phyloP scores from a whole-genome alignment of 345 rosid species.

The Gossypium sturtianum region DNA sequence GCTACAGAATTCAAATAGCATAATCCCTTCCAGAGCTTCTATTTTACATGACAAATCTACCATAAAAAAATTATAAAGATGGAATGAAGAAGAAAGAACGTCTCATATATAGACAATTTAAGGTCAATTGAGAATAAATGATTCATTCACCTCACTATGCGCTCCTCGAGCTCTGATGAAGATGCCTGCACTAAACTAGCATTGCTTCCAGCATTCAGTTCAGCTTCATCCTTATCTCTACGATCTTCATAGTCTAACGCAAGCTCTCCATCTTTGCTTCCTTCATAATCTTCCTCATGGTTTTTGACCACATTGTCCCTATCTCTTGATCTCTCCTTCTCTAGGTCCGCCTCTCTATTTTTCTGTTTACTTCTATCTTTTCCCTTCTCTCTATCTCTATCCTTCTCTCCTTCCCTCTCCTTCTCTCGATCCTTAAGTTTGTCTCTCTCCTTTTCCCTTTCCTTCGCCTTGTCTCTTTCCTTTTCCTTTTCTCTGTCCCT shows the following conservation, averaged over 20 bases:
- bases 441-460: constrained; percentile 43
- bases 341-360: constrained; percentile 31
- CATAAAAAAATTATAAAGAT: background rate
- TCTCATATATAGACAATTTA: background rate
- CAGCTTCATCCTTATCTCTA: constrained; percentile 33
- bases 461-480: constrained; percentile 41
- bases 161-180: constrained; percentile 43
- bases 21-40: background rate
- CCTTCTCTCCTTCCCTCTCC: constrained; percentile 44
- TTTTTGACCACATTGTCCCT: constrained; percentile 29
- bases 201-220: constrained; percentile 27
- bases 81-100: background rate
- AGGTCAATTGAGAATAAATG: background rate
- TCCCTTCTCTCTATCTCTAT: constrained; percentile 33
- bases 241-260: constrained; percentile 33
- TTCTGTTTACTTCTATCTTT: constrained; percentile 27
- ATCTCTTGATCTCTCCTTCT: constrained; percentile 35
- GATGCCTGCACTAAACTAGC: constrained; percentile 32
- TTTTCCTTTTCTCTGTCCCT: constrained; percentile 41
- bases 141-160: constrained; percentile 62
- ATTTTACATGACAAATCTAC: background rate
- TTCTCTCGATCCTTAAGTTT: constrained; percentile 37
- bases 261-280: constrained; percentile 23
- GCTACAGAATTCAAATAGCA: background rate
- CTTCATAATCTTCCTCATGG: constrained; percentile 29